Evolutionary conservation across 2,329 filamentous ascomycete species (phyloP), one percentile per base, ranked within the genome.

Genomic region (Anisogramma anomala): DNA sequence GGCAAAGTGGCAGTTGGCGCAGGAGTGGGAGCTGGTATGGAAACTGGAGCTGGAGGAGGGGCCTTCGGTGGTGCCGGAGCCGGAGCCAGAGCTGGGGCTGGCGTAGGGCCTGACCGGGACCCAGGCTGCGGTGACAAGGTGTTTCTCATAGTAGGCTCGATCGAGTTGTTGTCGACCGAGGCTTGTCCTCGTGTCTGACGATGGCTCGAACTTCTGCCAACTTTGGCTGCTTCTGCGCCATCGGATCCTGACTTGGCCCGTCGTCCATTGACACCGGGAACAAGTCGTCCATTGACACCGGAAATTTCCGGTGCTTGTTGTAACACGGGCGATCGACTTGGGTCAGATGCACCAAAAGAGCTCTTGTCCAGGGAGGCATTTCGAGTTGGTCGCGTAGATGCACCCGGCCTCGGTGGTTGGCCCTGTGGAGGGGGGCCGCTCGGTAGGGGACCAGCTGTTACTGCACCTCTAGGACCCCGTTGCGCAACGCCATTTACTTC

Each of bases 91-190:
- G 18, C 18, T 3, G 23, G 3, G 4, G 32, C 14, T 11, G 23
- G 18, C 7, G 10, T 11, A 7, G 43, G 18, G 23, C 32, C 31
- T 13, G 41, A 36, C 15, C 31, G 40, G 14, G 45, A 36, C 9
- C 30, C 38, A 4, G 45, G 41, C 13, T 31, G 38, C 11, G 45
- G 39, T 22, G 41, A 38, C n/a, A 45, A 44, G 50, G 52, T 57
- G 44, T 57, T 63, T 52, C 65, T 66, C 25, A 74, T 56, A 1
- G 63, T 58, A 3, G 70, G 66, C 48, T 85, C 81, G 19, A 72
- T 71, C 2, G 71, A n/a, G n/a, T n/a, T 72, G 52, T 74, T 83
- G 49, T 91, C 84, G 10, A 84, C 65, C 0, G 82, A 82, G 20
- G 71, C 71, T 54, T 81, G 79, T 26, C 71, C 67, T 14, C 76